Conservation (phyloP, 139 green algal species). For the Tetraselmis striata region DNA sequence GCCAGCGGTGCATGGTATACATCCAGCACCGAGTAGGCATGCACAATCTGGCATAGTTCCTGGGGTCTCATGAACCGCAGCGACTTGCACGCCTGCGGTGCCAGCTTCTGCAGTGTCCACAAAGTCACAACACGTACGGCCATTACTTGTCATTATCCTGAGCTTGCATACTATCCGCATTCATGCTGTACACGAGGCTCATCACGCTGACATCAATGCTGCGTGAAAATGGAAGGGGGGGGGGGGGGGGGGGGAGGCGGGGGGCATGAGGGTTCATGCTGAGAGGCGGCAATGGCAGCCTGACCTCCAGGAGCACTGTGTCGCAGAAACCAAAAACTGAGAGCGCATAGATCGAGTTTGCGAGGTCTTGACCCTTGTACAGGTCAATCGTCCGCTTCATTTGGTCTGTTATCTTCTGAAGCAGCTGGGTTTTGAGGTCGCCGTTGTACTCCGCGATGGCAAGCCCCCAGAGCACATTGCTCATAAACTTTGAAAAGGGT, state of each 20-base stretch:
- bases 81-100: no score
- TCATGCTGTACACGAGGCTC: no score
- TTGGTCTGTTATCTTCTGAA: background rate
- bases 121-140: no score
- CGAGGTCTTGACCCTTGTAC: background rate
- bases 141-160: no score
- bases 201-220: no score
- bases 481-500: background rate
- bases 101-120: no score
- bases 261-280: no score
- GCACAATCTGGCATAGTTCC: background rate
- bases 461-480: background rate
- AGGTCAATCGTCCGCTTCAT: background rate
- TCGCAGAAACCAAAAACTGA: background rate
- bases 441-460: background rate
- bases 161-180: no score
- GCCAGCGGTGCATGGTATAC: background rate
- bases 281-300: background rate
- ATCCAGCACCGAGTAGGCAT: background rate
- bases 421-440: background rate
- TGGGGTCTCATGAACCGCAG: background rate
- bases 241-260: no score
- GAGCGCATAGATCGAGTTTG: background rate
- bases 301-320: background rate
- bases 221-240: no score